These are phyloP conservation scores for Solanum sitiens DNA, from an alignment of 257 asterid species.

Conservation along the genomic window DNA sequence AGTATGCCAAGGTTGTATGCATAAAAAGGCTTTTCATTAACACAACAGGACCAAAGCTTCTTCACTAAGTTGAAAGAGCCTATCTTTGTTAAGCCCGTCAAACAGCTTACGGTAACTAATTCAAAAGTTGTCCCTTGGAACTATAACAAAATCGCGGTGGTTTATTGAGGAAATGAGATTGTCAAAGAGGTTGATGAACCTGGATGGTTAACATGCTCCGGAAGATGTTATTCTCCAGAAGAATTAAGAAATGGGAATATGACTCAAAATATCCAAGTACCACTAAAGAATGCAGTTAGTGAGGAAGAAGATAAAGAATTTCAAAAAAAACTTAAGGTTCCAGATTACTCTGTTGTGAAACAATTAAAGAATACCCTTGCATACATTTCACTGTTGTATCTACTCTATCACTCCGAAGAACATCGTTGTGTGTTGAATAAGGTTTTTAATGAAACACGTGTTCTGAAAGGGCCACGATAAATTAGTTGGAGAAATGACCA, in stretches of 20 bases:
- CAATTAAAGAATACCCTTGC: neutral
- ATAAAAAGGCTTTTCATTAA: neutral
- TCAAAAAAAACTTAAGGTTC: neutral
- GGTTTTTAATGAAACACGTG: no score
- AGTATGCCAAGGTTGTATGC: neutral
- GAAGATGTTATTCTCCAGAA: neutral
- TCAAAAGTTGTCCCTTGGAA: neutral
- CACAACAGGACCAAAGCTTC: neutral
- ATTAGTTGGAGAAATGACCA: no score
- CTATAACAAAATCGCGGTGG: neutral
- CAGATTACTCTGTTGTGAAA: neutral
- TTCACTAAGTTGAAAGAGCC: neutral
- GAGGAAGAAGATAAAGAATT: no score
- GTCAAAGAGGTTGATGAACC: neutral
- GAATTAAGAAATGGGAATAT: neutral
- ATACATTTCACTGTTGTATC: neutral
- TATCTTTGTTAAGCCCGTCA: neutral
- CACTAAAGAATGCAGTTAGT: neutral
- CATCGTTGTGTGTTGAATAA: no score
- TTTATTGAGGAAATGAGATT: neutral
- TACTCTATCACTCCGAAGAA: no score
- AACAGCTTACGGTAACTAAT: fast-evolving
- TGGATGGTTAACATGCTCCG: neutral
- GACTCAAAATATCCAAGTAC: neutral
- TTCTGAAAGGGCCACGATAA: no score